Evolutionary conservation across 306 rosid genomes (phyloP), one percentile per base, ranked within the genome.

Genomic region (Cicer arietinum): DNA sequence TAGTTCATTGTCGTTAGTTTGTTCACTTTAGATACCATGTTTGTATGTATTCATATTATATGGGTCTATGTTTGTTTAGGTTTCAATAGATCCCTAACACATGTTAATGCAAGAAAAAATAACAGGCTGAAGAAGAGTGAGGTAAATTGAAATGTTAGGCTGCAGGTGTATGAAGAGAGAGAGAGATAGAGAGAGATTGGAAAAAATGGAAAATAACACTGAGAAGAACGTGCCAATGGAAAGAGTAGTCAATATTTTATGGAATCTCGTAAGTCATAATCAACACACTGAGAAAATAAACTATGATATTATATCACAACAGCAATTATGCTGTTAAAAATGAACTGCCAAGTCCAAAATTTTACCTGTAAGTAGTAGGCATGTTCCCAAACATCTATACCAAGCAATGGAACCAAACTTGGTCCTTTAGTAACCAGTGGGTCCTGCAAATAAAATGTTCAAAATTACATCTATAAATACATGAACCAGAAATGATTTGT

Each of bases 341-440:
- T 22, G 46, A 71, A 54, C 71, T 14, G 8, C 61, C 51, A 77
- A 65, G 60, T 59, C 60, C 67, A 69, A 77, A 73, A 67, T 67
- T 77, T 72, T 86, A 95, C 99, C 99, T 95, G 99, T 35, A 95
- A 79, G 84, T 95, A 95, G 83, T 95, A 95, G 2, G 99, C 98
- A 52, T 95, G 99, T 86, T 95, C 99, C 99, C 99, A 95, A 67
- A 95, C 99, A 83, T 95, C 99, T 52, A 95, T 82, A 10, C 99
- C 99, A 71, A 95, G 88, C 89, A 95, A 81, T 48, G 99, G 99
- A 83, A 95, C 92, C 74, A 95, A 81, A 77, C 22, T 76, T 74
- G 95, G 56, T 71, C 92, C 99, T 78, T 90, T 95, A 50, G 96
- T 95, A 20, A 92, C 97, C 68, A 95, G 84, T 4, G 99, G 99